A percentile compares a stretch with the other conserved stretches of the same genome.
Conservation (phyloP, 2,329 filamentous ascomycete genomes). For the Pestalotiopsis sp. region DNA sequence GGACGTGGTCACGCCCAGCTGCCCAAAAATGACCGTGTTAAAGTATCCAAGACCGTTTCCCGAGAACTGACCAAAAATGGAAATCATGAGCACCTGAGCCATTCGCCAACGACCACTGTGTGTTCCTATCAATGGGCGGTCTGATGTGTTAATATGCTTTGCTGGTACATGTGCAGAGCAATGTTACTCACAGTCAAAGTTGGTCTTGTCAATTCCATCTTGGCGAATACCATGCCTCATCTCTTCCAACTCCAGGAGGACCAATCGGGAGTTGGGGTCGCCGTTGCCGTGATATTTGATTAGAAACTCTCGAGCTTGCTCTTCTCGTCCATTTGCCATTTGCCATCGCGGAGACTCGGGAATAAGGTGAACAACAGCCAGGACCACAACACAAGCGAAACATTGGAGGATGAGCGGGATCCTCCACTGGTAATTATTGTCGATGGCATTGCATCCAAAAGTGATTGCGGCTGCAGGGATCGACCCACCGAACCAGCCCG, state of each 20-base stretch:
- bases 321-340: slow-evolving; percentile 40
- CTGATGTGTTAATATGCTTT: slow-evolving; percentile 21
- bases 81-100: slow-evolving; percentile 51
- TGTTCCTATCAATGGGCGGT: slow-evolving; percentile 45
- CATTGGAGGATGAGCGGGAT: slow-evolving; percentile 52
- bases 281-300: slow-evolving; percentile 47
- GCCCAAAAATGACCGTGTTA: slow-evolving; percentile 49
- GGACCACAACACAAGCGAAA: slow-evolving; percentile 42
- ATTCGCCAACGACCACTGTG: slow-evolving; percentile 52
- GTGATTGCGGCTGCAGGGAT: slow-evolving; percentile 53
- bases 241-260: slow-evolving; percentile 43
- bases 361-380: slow-evolving; percentile 39
- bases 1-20: slow-evolving; percentile 38
- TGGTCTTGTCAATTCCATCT: slow-evolving; percentile 49
- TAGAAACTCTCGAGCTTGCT: slow-evolving; percentile 42
- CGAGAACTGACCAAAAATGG: slow-evolving; percentile 53
- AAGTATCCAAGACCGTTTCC: slow-evolving; percentile 55
- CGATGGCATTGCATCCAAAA: slow-evolving; percentile 48
- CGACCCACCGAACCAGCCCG: slow-evolving; percentile 53
- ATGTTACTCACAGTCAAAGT: slow-evolving; percentile 45
- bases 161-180: neutral
- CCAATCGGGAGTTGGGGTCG: slow-evolving; percentile 39
- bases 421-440: slow-evolving; percentile 49
- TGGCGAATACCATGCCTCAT: slow-evolving; percentile 44
- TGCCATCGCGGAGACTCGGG: slow-evolving; percentile 45